Evolutionary conservation across 768 basidiomycete species (phyloP).

Genomic region (Tephrocybe sp.): DNA sequence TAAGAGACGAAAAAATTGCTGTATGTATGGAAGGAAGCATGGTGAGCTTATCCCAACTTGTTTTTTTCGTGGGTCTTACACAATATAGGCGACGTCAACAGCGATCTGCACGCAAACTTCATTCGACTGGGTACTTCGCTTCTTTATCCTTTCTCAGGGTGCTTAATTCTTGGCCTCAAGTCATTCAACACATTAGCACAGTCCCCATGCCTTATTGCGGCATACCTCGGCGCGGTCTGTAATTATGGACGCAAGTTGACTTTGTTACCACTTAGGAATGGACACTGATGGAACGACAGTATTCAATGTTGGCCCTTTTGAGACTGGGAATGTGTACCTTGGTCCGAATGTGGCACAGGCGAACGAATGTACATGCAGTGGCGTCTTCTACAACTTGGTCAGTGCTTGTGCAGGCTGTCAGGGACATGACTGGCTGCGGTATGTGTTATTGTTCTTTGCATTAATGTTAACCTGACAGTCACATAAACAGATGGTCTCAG

Average conservation of each 20-base stretch:
- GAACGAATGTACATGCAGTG: constrained; percentile 50
- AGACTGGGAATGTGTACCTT: constrained; percentile 30
- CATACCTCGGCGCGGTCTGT: constrained; percentile 41
- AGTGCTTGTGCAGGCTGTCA: constrained; percentile 56
- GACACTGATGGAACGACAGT: constrained; percentile 19
- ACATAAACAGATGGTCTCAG: constrained; percentile 47
- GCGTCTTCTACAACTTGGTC: constrained; percentile 52
- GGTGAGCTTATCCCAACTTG: constrained; percentile 9
- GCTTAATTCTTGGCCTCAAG: constrained; percentile 22
- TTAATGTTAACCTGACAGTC: neutral
- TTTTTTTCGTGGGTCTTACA: neutral
- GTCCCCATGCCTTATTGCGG: constrained; percentile 44
- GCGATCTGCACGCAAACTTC: constrained; percentile 16
- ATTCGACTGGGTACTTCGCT: constrained; percentile 7
- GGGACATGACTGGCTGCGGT: constrained; percentile 31
- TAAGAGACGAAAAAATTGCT: neutral
- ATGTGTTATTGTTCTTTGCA: constrained; percentile 12
- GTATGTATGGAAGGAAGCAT: constrained; percentile 7
- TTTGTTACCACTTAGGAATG: neutral
- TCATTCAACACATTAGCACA: constrained; percentile 37
- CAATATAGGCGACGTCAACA: constrained; percentile 15
- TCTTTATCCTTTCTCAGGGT: neutral
- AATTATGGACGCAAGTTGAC: constrained; percentile 31
- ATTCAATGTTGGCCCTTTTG: constrained; percentile 35
- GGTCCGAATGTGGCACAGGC: constrained; percentile 33